phyloP scores from a whole-genome alignment of 345 rosid species.

The Gossypium sturtianum region DNA sequence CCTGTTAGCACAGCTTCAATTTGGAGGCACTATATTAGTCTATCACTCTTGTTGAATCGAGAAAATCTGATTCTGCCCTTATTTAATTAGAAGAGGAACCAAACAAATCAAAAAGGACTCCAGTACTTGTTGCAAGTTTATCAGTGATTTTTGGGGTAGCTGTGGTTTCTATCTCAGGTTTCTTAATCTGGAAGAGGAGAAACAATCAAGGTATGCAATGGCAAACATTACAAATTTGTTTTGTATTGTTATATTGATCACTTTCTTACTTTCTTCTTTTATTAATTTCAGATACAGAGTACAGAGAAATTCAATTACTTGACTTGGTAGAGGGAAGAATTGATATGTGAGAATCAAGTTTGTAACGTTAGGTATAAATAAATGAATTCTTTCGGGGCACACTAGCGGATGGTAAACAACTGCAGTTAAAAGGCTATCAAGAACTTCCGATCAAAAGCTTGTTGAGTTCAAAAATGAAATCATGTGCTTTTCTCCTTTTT shows the following conservation, averaged over 20 bases:
- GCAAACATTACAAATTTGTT: background rate
- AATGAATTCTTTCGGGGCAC: background rate
- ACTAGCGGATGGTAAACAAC: background rate
- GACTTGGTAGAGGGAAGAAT: background rate
- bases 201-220: background rate
- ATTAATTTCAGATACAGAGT: too few species aligned
- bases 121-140: background rate
- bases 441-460: constrained; percentile 17
- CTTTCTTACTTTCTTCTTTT: background rate
- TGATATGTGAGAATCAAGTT: background rate
- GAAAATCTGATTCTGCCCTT: background rate
- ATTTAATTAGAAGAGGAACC: too few species aligned
- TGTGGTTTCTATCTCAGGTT: background rate
- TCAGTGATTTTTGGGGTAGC: background rate
- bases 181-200: background rate
- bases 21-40: too few species aligned
- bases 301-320: background rate
- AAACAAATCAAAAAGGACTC: background rate
- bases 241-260: background rate
- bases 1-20: too few species aligned
- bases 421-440: constrained; percentile 14
- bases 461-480: background rate
- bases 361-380: background rate
- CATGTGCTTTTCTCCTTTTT: background rate
- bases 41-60: background rate